Conservation (phyloP, 768 basidiomycete species). For the Sutorius australiensis region DNA sequence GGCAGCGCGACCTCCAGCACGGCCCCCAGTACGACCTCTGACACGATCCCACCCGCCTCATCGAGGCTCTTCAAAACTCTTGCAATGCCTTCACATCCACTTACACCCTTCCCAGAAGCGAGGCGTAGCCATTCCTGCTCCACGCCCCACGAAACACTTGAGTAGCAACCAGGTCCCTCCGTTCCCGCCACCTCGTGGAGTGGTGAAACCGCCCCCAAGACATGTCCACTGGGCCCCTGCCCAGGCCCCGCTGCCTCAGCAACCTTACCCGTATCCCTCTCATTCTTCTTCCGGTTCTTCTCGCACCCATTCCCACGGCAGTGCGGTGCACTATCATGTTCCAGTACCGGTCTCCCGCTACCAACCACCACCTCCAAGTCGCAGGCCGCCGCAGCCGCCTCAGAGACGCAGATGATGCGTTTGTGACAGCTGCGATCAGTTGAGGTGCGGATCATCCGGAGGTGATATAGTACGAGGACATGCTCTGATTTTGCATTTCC, state of each 20-base stretch:
- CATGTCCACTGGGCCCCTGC: constrained; percentile 30
- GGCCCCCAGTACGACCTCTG: neutral
- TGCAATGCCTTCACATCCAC: constrained; percentile 25
- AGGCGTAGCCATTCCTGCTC: constrained; percentile 6
- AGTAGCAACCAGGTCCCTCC: constrained; percentile 13
- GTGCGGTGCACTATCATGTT: neutral
- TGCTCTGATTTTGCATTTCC: constrained; percentile 22
- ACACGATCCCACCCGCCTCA: constrained; percentile 12
- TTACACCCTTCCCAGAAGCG: constrained; percentile 25
- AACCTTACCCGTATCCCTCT: constrained; percentile 28
- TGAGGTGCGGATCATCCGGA: constrained; percentile 28
- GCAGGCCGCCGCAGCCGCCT: neutral
- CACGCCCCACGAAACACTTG: constrained; percentile 6
- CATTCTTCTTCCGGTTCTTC: constrained; percentile 9
- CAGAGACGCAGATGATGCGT: constrained; percentile 18
- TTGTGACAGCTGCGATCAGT: constrained; percentile 11
- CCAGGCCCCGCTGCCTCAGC: constrained; percentile 23
- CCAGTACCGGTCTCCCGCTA: constrained; percentile 16
- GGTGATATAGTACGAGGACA: constrained; percentile 17
- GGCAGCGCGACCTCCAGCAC: too few species aligned
- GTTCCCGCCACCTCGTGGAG: constrained; percentile 23
- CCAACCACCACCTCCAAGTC: constrained; percentile 14
- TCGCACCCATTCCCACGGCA: neutral
- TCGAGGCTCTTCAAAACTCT: constrained; percentile 10
- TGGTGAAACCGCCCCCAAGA: constrained; percentile 11